Percentiles rank a stretch among this genome's conserved stretches.
Conservation (phyloP, 1,284 basidiomycete species). For the Earliella scabrosa region DNA sequence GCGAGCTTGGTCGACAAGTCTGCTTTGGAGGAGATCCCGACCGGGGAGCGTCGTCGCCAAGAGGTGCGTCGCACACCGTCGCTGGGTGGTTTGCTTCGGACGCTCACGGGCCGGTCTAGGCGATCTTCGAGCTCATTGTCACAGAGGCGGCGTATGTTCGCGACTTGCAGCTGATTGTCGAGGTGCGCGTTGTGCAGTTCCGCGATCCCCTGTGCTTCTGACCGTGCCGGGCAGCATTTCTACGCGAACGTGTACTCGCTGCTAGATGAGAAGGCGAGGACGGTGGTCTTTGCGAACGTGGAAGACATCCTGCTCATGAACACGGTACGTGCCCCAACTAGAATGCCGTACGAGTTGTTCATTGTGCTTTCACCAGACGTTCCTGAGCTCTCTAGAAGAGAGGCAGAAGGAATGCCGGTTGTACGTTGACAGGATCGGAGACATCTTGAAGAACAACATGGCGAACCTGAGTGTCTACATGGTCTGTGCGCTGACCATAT, state of each 20-base stretch:
- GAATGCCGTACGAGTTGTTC: background rate
- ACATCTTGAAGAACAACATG: constrained; percentile 80
- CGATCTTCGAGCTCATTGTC: constrained; percentile 90
- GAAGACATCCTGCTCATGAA: constrained; percentile 90
- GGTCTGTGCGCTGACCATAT: constrained; percentile 58
- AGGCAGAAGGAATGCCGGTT: constrained; percentile 90
- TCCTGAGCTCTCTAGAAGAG: constrained; percentile 87
- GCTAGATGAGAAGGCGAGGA: constrained; percentile 79
- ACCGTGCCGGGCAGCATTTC: constrained; percentile 59
- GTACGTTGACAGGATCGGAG: constrained; percentile 88
- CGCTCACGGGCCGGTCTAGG: constrained; percentile 41
- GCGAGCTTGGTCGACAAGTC: constrained; percentile 85
- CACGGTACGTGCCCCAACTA: constrained; percentile 54
- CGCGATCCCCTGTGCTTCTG: no score
- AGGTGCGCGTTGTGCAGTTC: constrained; percentile 57
- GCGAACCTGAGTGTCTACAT: constrained; percentile 80
- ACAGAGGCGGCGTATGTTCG: constrained; percentile 90
- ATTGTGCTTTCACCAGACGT: constrained; percentile 50
- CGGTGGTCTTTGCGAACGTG: constrained; percentile 90
- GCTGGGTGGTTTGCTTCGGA: background rate
- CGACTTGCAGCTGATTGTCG: constrained; percentile 88
- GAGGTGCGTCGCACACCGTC: constrained; percentile 55
- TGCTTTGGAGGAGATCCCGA: constrained; percentile 78
- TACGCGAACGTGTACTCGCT: constrained; percentile 79
- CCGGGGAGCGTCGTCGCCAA: constrained; percentile 83